These are phyloP conservation scores for Mucor velutinosus DNA, from an alignment of 371 early-diverging fungal genomes.

Conservation along the genomic window DNA sequence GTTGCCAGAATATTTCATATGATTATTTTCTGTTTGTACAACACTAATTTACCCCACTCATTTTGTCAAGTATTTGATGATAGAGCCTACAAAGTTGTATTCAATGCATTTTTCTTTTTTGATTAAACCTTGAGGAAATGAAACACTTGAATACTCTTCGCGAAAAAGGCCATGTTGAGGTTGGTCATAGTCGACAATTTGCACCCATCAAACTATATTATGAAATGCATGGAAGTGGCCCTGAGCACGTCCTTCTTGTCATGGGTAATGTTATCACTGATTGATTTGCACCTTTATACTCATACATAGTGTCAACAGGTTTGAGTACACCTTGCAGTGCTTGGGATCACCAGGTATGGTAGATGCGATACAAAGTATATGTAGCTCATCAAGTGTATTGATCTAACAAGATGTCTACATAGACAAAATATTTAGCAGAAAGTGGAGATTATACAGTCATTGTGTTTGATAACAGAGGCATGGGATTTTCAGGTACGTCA, in stretches of 20 bases:
- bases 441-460: conserved; percentile 69
- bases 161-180: conserved; percentile 32
- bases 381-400: conserved; percentile 3
- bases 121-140: neutral
- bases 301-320: conserved; percentile 28
- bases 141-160: conserved; percentile 1
- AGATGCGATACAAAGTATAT: neutral
- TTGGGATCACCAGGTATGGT: conserved; percentile 42
- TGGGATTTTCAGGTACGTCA: conserved; percentile 57
- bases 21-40: neutral
- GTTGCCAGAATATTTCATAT: neutral
- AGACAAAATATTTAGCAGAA: conserved; percentile 60
- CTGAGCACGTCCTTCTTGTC: conserved; percentile 61
- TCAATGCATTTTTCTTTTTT: neutral
- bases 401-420: neutral
- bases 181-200: conserved; percentile 17
- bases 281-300: neutral
- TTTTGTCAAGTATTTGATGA: neutral
- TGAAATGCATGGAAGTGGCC: conserved; percentile 73
- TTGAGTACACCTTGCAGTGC: conserved; percentile 37
- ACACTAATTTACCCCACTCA: neutral
- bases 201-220: conserved; percentile 57
- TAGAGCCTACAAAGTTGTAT: neutral
- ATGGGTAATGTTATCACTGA: conserved; percentile 49
- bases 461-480: conserved; percentile 82